Base-by-base conservation (phyloP, 495 filamentous ascomycete genomes). In the Aspergillus nidulans region DNA sequence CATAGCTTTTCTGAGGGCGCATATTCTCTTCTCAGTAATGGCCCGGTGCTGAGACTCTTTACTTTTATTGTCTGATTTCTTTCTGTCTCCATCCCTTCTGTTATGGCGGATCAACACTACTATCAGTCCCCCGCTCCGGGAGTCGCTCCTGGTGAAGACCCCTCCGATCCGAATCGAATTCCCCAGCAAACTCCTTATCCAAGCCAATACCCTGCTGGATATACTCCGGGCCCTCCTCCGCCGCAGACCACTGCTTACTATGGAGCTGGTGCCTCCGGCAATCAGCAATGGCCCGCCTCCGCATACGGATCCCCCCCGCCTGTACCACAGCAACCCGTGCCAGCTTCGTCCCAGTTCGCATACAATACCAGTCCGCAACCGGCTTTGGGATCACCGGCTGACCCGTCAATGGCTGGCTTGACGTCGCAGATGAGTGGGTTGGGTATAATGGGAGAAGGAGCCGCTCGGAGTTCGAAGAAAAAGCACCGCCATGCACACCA, bases 401-500 rank as follows among this genome's bases (percentile, higher is more conserved):
- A 75, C 51, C 75, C 74, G 7, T 60, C 67, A 34, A 74, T 80
- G 69, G 84, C 77, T 24, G 85, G 83, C 21, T 68, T 98, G 58
- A 76, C 88, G 28, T 82, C 85, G n/a, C 91, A 97, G 69, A 92
- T 97, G 91, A 85, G 88, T 32, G 82, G 84, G 12, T 80, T 95
- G 78, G 84, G 79, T 13, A 77, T 97, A 61, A 84, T 83, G 49
- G 76, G 58, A 44, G 87, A 90, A 53, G 77, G 79, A 50, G 77
- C 72, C 36, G 68, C 67, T 44, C 80, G 78, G 30, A 63, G 81
- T 57, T 86, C 84, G 63, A 91, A 87, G 76, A 98, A 97, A 82
- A 96, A 95, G 79, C 85, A 96, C 61, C 78, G 92, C 30, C 92
- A 96, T 73, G 94, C 90, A 49, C 89, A 95, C 71, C 94, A 99